Evolutionary conservation across 2,329 filamentous ascomycete genomes (phyloP).

Genomic region (Bipolaris gigantea): DNA sequence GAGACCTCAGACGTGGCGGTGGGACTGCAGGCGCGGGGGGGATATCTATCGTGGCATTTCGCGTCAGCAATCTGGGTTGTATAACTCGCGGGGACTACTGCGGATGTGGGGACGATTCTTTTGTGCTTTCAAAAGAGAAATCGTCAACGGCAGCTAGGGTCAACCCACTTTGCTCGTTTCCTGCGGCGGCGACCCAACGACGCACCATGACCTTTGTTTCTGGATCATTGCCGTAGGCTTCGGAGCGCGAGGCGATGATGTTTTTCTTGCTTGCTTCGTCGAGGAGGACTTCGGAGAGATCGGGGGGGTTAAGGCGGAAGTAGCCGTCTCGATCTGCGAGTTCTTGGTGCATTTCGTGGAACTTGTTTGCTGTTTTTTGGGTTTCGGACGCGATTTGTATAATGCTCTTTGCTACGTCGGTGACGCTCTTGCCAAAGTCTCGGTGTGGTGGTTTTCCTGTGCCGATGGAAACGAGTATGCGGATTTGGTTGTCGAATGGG

Average conservation of each 20-base stretch:
- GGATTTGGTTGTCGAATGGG: conserved; percentile 4
- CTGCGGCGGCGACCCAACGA: conserved; percentile 1
- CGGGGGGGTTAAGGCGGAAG: conserved; percentile 9
- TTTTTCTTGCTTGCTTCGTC: conserved; percentile 9
- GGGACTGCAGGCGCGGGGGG: background rate
- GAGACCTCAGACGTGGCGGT: background rate
- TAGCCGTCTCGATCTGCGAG: conserved; percentile 2
- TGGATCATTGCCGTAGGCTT: conserved; percentile 1
- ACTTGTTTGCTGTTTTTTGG: conserved; percentile 10
- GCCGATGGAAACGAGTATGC: conserved; percentile 10
- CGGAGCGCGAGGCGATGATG: conserved; percentile 1
- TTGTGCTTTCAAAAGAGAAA: background rate
- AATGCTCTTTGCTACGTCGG: conserved; percentile 7
- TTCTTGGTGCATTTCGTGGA: background rate
- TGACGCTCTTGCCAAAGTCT: conserved; percentile 6
- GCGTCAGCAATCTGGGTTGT: background rate
- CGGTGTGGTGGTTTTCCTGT: conserved; percentile 5
- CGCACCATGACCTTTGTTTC: background rate
- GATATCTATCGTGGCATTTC: background rate
- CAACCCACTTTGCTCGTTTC: conserved; percentile 10
- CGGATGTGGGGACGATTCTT: background rate
- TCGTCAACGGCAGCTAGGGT: conserved; percentile 3
- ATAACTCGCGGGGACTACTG: background rate
- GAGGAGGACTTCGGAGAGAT: conserved; percentile 4
- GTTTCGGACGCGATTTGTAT: conserved; percentile 12